Evolutionary conservation across 1,139 yeast genomes (phyloP).

Genomic region (Kurtzmaniella quercitrusa): DNA sequence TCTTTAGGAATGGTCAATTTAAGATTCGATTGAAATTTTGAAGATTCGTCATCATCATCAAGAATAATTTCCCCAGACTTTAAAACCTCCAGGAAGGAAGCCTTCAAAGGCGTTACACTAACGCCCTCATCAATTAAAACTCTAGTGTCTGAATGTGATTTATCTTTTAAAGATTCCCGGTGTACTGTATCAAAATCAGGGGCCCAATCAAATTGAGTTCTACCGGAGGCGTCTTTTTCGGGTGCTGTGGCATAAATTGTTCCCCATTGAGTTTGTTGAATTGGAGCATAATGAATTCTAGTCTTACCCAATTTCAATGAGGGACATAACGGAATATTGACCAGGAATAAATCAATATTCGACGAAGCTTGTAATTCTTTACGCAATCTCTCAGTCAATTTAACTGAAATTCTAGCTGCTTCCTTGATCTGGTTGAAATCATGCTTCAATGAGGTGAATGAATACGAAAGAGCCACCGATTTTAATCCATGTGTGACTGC

Average conservation of each 20-base stretch:
- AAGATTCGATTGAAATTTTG: constrained; percentile 10
- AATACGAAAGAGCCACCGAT: constrained; percentile 80
- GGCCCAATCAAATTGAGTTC: constrained; percentile 60
- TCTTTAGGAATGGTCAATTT: constrained; percentile 31
- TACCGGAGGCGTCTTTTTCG: constrained; percentile 22
- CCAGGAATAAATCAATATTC: constrained; percentile 67
- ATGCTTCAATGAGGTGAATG: constrained; percentile 58
- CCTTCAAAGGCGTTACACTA: constrained; percentile 82
- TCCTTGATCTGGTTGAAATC: constrained; percentile 50
- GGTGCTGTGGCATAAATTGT: constrained; percentile 42
- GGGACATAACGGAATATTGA: constrained; percentile 73
- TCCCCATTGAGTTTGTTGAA: constrained; percentile 76
- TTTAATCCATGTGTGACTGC: constrained; percentile 76
- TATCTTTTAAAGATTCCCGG: constrained; percentile 50
- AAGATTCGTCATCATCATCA: constrained; percentile 16
- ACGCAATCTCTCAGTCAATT: constrained; percentile 56
- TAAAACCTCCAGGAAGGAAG: constrained; percentile 62
- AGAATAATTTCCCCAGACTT: constrained; percentile 54
- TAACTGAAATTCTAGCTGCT: constrained; percentile 68
- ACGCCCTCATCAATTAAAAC: constrained; percentile 48
- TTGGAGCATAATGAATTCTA: constrained; percentile 67
- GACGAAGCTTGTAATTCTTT: constrained; percentile 47
- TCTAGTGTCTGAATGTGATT: constrained; percentile 54
- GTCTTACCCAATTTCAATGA: constrained; percentile 49
- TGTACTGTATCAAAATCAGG: constrained; percentile 78